Evolutionary conservation across 768 basidiomycete species (phyloP).

Genomic region (Agaricus subrufescens): DNA sequence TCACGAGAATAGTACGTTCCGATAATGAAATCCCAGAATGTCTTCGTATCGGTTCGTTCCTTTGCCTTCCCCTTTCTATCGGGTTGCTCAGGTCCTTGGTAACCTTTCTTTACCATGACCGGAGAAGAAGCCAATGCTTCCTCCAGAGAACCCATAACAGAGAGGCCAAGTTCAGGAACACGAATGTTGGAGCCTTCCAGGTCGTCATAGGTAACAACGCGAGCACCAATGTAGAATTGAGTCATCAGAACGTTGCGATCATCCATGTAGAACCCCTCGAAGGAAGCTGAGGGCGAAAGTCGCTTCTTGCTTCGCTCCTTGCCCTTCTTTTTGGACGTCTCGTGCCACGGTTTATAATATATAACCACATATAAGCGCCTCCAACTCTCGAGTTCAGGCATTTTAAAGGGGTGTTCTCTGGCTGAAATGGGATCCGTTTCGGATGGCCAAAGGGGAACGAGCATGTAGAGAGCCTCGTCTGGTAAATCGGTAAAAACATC

Average conservation of each 20-base stretch:
- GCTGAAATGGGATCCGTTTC: constrained; percentile 52
- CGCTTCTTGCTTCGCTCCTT: constrained; percentile 41
- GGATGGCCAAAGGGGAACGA: constrained; percentile 80
- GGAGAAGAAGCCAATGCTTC: constrained; percentile 48
- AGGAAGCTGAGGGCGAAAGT: constrained; percentile 31
- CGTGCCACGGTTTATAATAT: constrained; percentile 53
- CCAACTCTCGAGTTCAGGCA: constrained; percentile 39
- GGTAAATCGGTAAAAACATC: constrained; percentile 61
- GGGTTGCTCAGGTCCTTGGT: neutral
- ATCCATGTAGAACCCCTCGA: constrained; percentile 25
- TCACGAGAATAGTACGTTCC: constrained; percentile 60
- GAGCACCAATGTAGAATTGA: constrained; percentile 70
- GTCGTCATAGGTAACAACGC: constrained; percentile 69
- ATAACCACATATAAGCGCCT: constrained; percentile 72
- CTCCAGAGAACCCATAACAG: constrained; percentile 55
- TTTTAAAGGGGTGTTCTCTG: constrained; percentile 22
- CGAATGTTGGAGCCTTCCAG: constrained; percentile 70
- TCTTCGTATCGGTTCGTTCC: constrained; percentile 2
- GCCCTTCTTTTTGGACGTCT: constrained; percentile 23
- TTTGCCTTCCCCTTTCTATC: constrained; percentile 14
- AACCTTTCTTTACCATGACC: constrained; percentile 13
- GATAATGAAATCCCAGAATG: constrained; percentile 39
- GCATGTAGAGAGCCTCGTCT: constrained; percentile 72
- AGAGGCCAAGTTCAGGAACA: constrained; percentile 65
- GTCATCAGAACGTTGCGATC: constrained; percentile 49